Evolutionary conservation across 2,329 filamentous ascomycete species (phyloP).

Genomic region (Byssothecium circinans): DNA sequence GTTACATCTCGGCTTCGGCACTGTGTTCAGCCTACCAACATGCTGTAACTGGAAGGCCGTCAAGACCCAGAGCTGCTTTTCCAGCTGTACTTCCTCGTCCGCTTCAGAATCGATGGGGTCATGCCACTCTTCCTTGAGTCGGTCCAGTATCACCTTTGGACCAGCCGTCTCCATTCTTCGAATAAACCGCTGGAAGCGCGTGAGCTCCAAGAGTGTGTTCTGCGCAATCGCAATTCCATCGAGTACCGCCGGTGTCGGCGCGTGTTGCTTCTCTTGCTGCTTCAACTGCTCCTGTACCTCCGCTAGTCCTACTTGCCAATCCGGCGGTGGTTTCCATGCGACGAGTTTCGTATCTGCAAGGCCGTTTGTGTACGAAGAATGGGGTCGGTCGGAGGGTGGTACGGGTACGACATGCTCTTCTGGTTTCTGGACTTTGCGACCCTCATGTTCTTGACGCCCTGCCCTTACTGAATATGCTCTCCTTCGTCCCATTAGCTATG

Average conservation of each 20-base stretch:
- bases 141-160: slow-evolving; percentile 55
- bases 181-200: slow-evolving; percentile 56
- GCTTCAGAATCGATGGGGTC: slow-evolving; percentile 44
- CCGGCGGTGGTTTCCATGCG: slow-evolving; percentile 32
- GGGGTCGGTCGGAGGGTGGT: slow-evolving; percentile 5
- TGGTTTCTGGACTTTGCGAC: slow-evolving; percentile 23
- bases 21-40: slow-evolving; percentile 23
- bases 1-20: slow-evolving; percentile 29
- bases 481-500: slow-evolving; percentile 1
- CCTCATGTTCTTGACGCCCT: slow-evolving; percentile 23
- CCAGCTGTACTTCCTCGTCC: slow-evolving; percentile 55
- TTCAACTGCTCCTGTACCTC: slow-evolving; percentile 5
- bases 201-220: slow-evolving; percentile 30
- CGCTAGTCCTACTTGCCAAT: slow-evolving; percentile 39
- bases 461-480: background rate
- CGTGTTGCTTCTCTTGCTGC: slow-evolving; percentile 18
- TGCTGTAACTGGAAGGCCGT: slow-evolving; percentile 54
- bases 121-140: slow-evolving; percentile 55
- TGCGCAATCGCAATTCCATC: slow-evolving; percentile 20
- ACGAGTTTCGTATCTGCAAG: slow-evolving; percentile 16
- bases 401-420: slow-evolving; percentile 2
- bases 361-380: slow-evolving; percentile 12
- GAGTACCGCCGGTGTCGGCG: slow-evolving; percentile 12
- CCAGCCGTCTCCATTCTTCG: slow-evolving; percentile 58
- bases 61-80: slow-evolving; percentile 65